These are phyloP conservation scores for Yamadazyma olivae DNA, from an alignment of 805 yeast genomes.

Conservation along the genomic window DNA sequence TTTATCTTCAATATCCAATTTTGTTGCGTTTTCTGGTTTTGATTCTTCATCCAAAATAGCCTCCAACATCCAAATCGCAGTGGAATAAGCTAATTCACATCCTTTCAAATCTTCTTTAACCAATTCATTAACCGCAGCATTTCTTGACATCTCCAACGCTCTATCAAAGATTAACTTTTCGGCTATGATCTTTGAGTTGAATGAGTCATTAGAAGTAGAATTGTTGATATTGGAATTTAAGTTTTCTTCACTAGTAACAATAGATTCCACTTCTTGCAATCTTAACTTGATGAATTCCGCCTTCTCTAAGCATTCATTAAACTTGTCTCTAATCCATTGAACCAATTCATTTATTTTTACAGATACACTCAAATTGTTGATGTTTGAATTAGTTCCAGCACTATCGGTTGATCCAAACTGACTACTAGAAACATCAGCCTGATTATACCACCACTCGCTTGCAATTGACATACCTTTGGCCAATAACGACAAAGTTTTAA, in stretches of 20 bases:
- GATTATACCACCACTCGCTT: constrained; percentile 82
- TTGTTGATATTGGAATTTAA: neutral
- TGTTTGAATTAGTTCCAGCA: constrained; percentile 4
- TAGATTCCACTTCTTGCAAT: constrained; percentile 47
- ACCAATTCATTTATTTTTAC: constrained; percentile 62
- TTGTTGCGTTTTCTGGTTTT: constrained; percentile 18
- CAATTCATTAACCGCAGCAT: constrained; percentile 87
- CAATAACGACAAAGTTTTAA: constrained; percentile 75
- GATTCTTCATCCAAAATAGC: constrained; percentile 62
- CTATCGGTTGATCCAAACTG: constrained; percentile 3
- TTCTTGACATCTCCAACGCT: constrained; percentile 88
- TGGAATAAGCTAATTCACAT: constrained; percentile 86
- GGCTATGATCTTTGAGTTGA: constrained; percentile 45
- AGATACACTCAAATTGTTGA: constrained; percentile 19
- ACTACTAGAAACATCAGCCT: constrained; percentile 15
- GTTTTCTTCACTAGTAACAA: constrained; percentile 8
- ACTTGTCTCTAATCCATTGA: constrained; percentile 88
- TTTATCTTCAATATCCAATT: constrained; percentile 68
- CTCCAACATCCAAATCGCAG: constrained; percentile 94
- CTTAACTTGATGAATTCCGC: constrained; percentile 75
- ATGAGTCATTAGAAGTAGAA: constrained; percentile 1
- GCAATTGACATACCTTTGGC: constrained; percentile 87
- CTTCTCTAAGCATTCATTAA: constrained; percentile 83
- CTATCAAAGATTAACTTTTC: constrained; percentile 89
- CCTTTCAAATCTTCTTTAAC: constrained; percentile 67